Evolutionary conservation across 495 filamentous ascomycete genomes (phyloP), one percentile per base, ranked within the genome.

Genomic region (Penicillium subrubescens): DNA sequence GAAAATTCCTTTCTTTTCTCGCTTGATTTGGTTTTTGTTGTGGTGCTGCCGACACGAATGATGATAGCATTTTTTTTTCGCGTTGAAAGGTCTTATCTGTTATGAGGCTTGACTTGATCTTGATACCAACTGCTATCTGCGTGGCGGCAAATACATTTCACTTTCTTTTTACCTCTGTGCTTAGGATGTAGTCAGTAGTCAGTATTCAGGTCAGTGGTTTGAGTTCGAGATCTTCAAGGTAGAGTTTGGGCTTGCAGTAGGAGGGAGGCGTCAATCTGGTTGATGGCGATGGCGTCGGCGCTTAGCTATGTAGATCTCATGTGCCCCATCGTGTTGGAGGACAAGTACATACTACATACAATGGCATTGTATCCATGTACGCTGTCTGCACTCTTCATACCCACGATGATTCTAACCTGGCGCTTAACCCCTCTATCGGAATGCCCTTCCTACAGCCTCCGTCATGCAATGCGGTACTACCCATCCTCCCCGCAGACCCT

Each of bases 101-200:
- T 14, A 10, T 6, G 21, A 11, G 34, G 17, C 57, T 59, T 60
- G 41, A 25, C 52, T 59, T 11, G 19, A n/a, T n/a, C 31, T 53
- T 52, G 61, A 64, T 59, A 64, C 56, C 55, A 64, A 52, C 25
- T 52, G 23, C 48, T 52, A 52, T 52, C 48, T 52, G 43, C 43
- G 15, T 33, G 31, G 48, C 23, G 48, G 48, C 48, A 52, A 52
- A 52, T 52, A 52, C 48, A 52, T 52, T 52, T 52, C 25, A 52
- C 48, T n/a, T 31, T 52, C 48, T 12, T 31, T 52, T 31, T 48
- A 10, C 31, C 0, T 6, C 7, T 25, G 5, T 8, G 3, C 19
- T 25, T 21, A 21, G 0, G 3, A 11, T n/a, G 19, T 48, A 25
- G 19, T 48, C 44, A 43, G 39, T 43, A 27, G 25, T 27, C 25